Evolutionary conservation across 1,284 basidiomycete species (phyloP).

Genomic region (Amylostereum areolatum): DNA sequence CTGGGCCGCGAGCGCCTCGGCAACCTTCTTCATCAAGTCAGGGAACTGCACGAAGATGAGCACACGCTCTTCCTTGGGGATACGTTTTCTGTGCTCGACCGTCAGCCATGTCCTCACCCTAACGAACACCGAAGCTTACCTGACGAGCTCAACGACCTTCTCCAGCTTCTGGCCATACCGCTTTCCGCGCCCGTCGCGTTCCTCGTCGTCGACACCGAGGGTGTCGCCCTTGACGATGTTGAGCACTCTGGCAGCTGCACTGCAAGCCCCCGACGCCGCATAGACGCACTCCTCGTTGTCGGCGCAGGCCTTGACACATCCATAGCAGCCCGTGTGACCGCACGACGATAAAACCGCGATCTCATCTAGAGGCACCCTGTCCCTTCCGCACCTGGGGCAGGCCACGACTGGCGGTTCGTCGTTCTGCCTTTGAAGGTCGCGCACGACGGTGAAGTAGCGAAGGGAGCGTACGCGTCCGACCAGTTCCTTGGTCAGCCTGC

Average conservation of each 20-base stretch:
- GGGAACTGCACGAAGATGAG: constrained; percentile 93
- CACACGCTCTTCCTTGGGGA: constrained; percentile 75
- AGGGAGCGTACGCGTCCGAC: constrained; percentile 84
- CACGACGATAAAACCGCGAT: constrained; percentile 86
- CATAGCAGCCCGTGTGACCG: constrained; percentile 79
- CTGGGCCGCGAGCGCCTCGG: constrained; percentile 71
- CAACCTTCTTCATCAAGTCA: constrained; percentile 87
- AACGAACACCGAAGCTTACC: constrained; percentile 37
- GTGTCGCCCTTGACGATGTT: constrained; percentile 82
- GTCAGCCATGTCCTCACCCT: too few species aligned
- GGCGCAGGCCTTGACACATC: constrained; percentile 68
- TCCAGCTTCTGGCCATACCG: constrained; percentile 90
- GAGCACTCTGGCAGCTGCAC: constrained; percentile 62
- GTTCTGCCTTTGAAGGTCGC: constrained; percentile 77
- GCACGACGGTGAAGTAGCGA: constrained; percentile 86
- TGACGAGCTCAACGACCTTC: constrained; percentile 77
- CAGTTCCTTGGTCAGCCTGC: constrained; percentile 80
- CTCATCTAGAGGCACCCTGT: constrained; percentile 56
- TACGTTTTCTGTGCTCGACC: constrained; percentile 40
- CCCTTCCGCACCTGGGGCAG: constrained; percentile 57
- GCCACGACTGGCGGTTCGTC: constrained; percentile 49
- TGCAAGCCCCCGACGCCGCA: constrained; percentile 60
- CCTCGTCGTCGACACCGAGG: constrained; percentile 78
- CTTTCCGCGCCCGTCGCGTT: constrained; percentile 64
- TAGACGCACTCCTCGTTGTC: constrained; percentile 80